These are phyloP conservation scores for Nectriaceae sp. DNA, from an alignment of 2,329 filamentous ascomycete genomes.

Conservation along the genomic window DNA sequence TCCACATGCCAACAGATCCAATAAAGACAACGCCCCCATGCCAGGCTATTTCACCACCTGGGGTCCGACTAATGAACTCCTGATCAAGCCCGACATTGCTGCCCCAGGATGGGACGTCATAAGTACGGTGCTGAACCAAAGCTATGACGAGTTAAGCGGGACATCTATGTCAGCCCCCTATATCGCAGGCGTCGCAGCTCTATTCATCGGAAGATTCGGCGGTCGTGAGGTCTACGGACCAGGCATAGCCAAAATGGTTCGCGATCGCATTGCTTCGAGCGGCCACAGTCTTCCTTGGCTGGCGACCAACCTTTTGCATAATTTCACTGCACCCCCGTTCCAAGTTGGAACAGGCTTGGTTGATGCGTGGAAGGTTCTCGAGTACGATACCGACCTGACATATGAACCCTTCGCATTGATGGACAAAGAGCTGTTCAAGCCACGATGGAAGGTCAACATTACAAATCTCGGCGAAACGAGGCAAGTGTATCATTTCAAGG, in stretches of 20 bases:
- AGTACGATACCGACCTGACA: constrained; percentile 38
- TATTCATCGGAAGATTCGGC: constrained; percentile 45
- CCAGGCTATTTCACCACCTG: constrained; percentile 51
- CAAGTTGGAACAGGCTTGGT: constrained; percentile 51
- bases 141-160: constrained; percentile 50
- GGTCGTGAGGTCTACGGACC: constrained; percentile 41
- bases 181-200: constrained; percentile 51
- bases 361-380: constrained; percentile 46
- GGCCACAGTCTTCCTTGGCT: constrained; percentile 35
- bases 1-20: constrained; percentile 34
- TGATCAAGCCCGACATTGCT: constrained; percentile 52
- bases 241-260: constrained; percentile 33
- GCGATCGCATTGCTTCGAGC: constrained; percentile 37
- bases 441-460: constrained; percentile 38
- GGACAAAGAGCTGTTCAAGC: constrained; percentile 47
- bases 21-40: constrained; percentile 31
- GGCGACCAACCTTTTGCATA: constrained; percentile 19
- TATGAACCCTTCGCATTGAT: constrained; percentile 50
- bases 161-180: constrained; percentile 61
- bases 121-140: constrained; percentile 47
- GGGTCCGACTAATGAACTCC: constrained; percentile 53
- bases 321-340: constrained; percentile 34
- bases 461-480: constrained; percentile 44
- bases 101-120: constrained; percentile 52
- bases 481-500: constrained; percentile 42